Base-by-base conservation (phyloP, 495 filamentous ascomycete species). In the Penicillium pancosmium region DNA sequence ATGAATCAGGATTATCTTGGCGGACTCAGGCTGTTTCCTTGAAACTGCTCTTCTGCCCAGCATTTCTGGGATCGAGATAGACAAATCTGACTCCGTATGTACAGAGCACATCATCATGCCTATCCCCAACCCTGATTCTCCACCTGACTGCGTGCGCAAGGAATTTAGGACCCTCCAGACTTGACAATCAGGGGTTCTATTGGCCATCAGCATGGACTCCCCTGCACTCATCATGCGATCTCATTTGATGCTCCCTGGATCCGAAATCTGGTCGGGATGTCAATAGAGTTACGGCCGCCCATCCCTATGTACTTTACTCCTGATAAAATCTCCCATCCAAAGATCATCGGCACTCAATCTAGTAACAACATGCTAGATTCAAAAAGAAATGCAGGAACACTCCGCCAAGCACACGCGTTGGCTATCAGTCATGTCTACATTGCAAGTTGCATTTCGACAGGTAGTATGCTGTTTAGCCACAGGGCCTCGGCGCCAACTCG, bases 401-500 rank as follows among this genome's bases (percentile, higher is more conserved):
- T 18, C 16, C 10, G 3, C 7, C 0, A 10, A 9, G 41, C 15
- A 44, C n/a, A 44, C 16, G 41, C 15, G 36, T 44, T 44, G n/a
- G 19, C n/a, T 31, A 31, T 31, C 27, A 31, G 27, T 9, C 27
- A 31, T 31, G 27, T 31, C 8, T 12, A 40, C 15, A 18, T 44
- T 44, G 8, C 41, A 13, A 8, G 8, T 2, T 44, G 41, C 15
- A n/a, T 18, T 44, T 16, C 21, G 5, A 18, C 43, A 52, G 44
- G 48, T 41, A 50, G 48, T 41, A 60, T 55, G 31, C 47, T 53
- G 11, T 16, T 50, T 53, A 33, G 31, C 18, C 49, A 23, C 33
- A 40, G 8, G 16, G 10, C 57, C 60, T 63, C 53, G 60, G 60
- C 62, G 46, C 34, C 48, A 47, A 33, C 60, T 60, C 60, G 56